A percentile compares a stretch with the other conserved stretches of the same genome.
phyloP scores from a whole-genome alignment of 2,329 filamentous ascomycete species.

The Colletotrichum sp. region DNA sequence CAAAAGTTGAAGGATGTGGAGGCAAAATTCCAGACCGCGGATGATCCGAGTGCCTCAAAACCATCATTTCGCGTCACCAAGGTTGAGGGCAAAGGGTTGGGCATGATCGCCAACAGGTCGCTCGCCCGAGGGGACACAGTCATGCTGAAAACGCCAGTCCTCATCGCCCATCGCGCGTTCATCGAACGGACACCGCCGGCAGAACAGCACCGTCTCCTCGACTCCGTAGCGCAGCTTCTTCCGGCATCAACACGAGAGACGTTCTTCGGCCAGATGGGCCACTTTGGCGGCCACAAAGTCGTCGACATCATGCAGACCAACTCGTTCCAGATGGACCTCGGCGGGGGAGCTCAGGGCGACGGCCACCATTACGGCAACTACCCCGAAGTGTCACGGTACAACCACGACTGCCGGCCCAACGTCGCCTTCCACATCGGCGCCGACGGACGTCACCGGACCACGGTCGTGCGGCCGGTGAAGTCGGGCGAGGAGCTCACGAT shows the following conservation, averaged over 20 bases:
- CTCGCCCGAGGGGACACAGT: slow-evolving; percentile 23
- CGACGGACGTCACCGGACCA: slow-evolving; percentile 41
- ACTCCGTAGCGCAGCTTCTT: neutral
- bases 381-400: slow-evolving; percentile 36
- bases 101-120: slow-evolving; percentile 28
- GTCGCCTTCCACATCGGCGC: slow-evolving; percentile 44
- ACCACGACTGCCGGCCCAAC: slow-evolving; percentile 51
- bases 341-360: slow-evolving; percentile 1
- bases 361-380: slow-evolving; percentile 22
- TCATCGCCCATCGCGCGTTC: slow-evolving; percentile 20
- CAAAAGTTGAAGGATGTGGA: neutral
- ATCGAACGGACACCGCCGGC: slow-evolving; percentile 9
- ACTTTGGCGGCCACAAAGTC: slow-evolving; percentile 18
- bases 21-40: neutral
- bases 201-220: slow-evolving; percentile 1
- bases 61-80: slow-evolving; percentile 25
- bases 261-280: slow-evolving; percentile 18
- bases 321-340: slow-evolving; percentile 23
- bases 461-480: slow-evolving; percentile 39
- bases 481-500: slow-evolving; percentile 48
- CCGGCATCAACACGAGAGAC: neutral
- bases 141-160: slow-evolving; percentile 17
- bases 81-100: slow-evolving; percentile 27
- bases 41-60: neutral
- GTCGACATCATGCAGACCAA: slow-evolving; percentile 22